These are phyloP conservation scores for Colletotrichum sp. DNA, from an alignment of 2,329 filamentous ascomycete species.

Conservation along the genomic window DNA sequence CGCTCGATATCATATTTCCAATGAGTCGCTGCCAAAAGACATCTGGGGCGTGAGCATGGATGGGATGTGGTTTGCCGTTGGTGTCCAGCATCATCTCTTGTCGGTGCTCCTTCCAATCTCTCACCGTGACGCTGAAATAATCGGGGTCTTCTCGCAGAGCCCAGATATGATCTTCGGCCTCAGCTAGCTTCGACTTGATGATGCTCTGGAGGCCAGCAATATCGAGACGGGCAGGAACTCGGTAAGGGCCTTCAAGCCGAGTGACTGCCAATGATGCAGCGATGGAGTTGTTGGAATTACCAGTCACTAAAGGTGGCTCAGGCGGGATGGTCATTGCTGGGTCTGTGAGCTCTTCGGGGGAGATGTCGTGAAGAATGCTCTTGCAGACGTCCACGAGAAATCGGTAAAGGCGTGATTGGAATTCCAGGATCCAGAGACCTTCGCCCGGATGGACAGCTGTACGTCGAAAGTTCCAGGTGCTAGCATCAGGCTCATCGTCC, in stretches of 20 bases:
- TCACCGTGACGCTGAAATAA: slow-evolving; percentile 54
- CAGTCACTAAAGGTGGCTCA: slow-evolving; percentile 37
- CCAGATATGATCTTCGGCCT: slow-evolving; percentile 59
- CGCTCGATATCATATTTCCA: slow-evolving; percentile 31
- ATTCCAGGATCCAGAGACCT: slow-evolving; percentile 55
- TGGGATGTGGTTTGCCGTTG: slow-evolving; percentile 32
- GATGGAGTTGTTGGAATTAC: slow-evolving; percentile 29
- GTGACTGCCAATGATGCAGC: slow-evolving; percentile 43
- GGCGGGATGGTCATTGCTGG: slow-evolving; percentile 37
- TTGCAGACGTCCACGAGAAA: slow-evolving; percentile 56
- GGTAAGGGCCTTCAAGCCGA: slow-evolving; percentile 57
- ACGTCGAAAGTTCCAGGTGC: slow-evolving; percentile 30
- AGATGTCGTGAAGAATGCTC: slow-evolving; percentile 57
- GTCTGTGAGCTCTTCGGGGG: slow-evolving; percentile 29
- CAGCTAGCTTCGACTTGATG: slow-evolving; percentile 42
- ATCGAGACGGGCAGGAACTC: slow-evolving; percentile 50
- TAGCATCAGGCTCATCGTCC: slow-evolving; percentile 39
- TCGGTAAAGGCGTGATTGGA: slow-evolving; percentile 48
- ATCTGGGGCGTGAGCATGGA: neutral
- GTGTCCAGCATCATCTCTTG: slow-evolving; percentile 46
- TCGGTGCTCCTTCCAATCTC: slow-evolving; percentile 51
- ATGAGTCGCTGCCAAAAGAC: slow-evolving; percentile 46
- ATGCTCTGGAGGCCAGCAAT: slow-evolving; percentile 48
- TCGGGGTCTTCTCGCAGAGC: slow-evolving; percentile 61
- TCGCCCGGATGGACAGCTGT: slow-evolving; percentile 41